These are phyloP conservation scores for Debaryomyces maramus DNA, from an alignment of 805 yeast genomes.

Conservation along the genomic window DNA sequence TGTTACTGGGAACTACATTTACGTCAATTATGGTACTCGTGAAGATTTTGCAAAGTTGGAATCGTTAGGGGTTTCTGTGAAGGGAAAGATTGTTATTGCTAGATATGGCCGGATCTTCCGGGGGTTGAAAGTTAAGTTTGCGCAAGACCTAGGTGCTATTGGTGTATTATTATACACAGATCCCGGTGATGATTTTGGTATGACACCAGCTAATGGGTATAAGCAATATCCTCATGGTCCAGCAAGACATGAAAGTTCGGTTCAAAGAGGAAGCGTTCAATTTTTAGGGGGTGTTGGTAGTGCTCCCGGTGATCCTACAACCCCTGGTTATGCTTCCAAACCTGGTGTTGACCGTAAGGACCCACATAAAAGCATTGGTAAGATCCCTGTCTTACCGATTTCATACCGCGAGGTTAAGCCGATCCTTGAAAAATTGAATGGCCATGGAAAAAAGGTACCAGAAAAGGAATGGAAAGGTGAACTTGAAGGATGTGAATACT, in stretches of 20 bases:
- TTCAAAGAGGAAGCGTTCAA: constrained; percentile 62
- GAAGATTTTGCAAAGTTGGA: constrained; percentile 52
- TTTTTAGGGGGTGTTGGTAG: constrained; percentile 49
- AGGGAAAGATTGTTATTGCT: constrained; percentile 59
- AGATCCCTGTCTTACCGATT: constrained; percentile 45
- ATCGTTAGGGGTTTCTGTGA: constrained; percentile 41
- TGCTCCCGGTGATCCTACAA: constrained; percentile 76
- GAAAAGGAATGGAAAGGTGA: constrained; percentile 39
- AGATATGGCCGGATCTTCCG: constrained; percentile 52
- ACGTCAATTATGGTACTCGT: constrained; percentile 58
- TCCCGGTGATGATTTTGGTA: constrained; percentile 59
- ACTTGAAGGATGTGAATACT: constrained; percentile 40
- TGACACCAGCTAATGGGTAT: constrained; percentile 56
- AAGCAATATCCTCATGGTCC: constrained; percentile 62
- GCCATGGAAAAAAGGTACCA: constrained; percentile 32
- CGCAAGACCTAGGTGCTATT: constrained; percentile 60
- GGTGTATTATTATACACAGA: constrained; percentile 61
- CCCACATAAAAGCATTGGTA: constrained; percentile 35
- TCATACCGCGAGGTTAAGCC: constrained; percentile 46
- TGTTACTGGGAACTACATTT: constrained; percentile 54
- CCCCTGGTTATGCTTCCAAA: constrained; percentile 68
- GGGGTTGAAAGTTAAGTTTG: constrained; percentile 60
- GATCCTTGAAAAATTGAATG: constrained; percentile 40
- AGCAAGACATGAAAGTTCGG: constrained; percentile 60
- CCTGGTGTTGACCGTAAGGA: constrained; percentile 36